Evolutionary conservation across 495 filamentous ascomycete species (phyloP), one percentile per base, ranked within the genome.

Genomic region (Talaromyces wortmannii): DNA sequence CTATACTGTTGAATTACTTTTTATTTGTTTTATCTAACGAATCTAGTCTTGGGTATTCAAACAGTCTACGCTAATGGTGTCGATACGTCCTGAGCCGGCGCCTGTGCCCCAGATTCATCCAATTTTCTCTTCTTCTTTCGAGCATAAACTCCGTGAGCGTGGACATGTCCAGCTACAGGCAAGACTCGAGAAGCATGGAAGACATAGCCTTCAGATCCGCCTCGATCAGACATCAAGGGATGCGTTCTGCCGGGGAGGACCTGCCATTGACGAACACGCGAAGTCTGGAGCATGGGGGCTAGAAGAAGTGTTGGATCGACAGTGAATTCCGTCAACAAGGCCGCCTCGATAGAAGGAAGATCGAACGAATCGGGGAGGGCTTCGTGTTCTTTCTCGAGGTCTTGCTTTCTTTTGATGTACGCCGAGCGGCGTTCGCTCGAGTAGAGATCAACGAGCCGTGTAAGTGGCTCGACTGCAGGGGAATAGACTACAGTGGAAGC

Each of bases 221-320:
- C 94, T 17, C 82, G 79, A 48, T 82, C 80, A 45, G 88, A 94
- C 94, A 98, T 98, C 36, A 92, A 61, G 15, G 94, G 94, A 71
- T 98, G 94, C 53, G 94, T 97, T 48, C 94, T 76, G 4, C 91
- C 90, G 0, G 94, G 95, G 31, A 97, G 71, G 1, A 96, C 91
- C 74, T 98, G 94, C 87, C 88, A 97, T 31, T 78, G 74, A 50
- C 88, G 79, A 15, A 84, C 82, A 11, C 88, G 78, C 11, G 82
- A 83, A 7, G 83, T 90, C 65, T 97, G 90, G 49, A 98, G 74
- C 36, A 81, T 84, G 8, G 90, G 84, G 2, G 85, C 87, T 10
- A 97, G 78, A 13, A 98, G 58, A 23, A 94, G 68, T 8, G 89
- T 87, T 6, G 94, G 94, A 60, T 97, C 88, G 6, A 95, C 64